These are phyloP conservation scores for Cladophialophora psammophila DNA, from an alignment of 2,329 filamentous ascomycete genomes.

Conservation along the genomic window DNA sequence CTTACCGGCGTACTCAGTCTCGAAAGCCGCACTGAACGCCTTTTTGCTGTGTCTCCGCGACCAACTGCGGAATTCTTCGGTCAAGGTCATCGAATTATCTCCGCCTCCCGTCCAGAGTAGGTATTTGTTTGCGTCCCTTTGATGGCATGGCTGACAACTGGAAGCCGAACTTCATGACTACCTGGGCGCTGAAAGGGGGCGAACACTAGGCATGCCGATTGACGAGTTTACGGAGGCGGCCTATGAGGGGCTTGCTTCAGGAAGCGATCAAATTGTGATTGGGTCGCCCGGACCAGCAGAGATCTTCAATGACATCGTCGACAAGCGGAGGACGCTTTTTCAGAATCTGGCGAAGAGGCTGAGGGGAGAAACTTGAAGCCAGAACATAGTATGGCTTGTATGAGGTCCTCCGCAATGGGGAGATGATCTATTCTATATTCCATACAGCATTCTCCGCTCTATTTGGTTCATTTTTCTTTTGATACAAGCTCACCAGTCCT, in stretches of 20 bases:
- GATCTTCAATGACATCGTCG: slow-evolving; percentile 46
- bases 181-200: slow-evolving; percentile 53
- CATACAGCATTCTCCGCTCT: background rate
- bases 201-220: slow-evolving; percentile 59
- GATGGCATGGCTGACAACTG: slow-evolving; percentile 3
- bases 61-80: slow-evolving; percentile 48
- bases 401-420: background rate
- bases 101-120: slow-evolving; percentile 53
- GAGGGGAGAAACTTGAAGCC: slow-evolving; percentile 3
- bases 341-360: slow-evolving; percentile 23
- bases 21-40: slow-evolving; percentile 61
- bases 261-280: slow-evolving; percentile 54
- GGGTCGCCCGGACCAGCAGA: slow-evolving; percentile 40
- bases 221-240: slow-evolving; percentile 55
- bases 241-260: slow-evolving; percentile 52
- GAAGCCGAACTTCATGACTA: slow-evolving; percentile 61
- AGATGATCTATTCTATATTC: background rate
- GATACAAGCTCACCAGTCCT: background rate
- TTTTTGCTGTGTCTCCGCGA: slow-evolving; percentile 56
- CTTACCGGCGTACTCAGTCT: slow-evolving; percentile 61
- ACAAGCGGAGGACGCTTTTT: slow-evolving; percentile 41
- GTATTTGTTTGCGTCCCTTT: slow-evolving; percentile 11
- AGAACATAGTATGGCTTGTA: background rate
- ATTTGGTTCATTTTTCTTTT: background rate
- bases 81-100: slow-evolving; percentile 59